These are phyloP conservation scores for Berkeleyomyces basicola DNA, from an alignment of 2,329 filamentous ascomycete genomes.

Conservation along the genomic window DNA sequence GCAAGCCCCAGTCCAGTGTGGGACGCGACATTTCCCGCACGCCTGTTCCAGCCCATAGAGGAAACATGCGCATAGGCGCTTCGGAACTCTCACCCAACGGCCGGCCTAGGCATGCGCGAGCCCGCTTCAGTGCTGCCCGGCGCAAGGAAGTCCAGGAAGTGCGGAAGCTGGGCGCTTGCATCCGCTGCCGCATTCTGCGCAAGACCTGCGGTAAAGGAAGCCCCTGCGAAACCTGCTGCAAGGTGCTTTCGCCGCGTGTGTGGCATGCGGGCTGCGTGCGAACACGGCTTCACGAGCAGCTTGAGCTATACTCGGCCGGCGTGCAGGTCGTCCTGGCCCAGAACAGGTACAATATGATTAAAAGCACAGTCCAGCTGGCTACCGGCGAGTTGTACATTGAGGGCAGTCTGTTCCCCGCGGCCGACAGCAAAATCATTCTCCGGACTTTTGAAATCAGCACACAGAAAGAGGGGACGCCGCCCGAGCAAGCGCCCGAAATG, in stretches of 20 bases:
- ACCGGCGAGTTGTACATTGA: constrained; percentile 36
- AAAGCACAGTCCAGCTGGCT: constrained; percentile 31
- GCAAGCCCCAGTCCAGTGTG: constrained; percentile 14
- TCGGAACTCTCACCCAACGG: constrained; percentile 28
- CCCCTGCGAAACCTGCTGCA: constrained; percentile 46
- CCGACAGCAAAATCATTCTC: constrained; percentile 19
- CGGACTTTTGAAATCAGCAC: constrained; percentile 20
- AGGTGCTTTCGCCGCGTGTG: constrained; percentile 45
- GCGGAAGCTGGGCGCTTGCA: constrained; percentile 47
- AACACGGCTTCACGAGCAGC: constrained; percentile 42
- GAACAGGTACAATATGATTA: constrained; percentile 39
- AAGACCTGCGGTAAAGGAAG: constrained; percentile 50
- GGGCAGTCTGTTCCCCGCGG: constrained; percentile 41
- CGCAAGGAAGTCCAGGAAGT: constrained; percentile 49
- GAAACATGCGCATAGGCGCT: constrained; percentile 38
- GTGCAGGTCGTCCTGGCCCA: constrained; percentile 47
- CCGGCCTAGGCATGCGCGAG: constrained; percentile 35
- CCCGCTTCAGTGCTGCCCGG: constrained; percentile 39
- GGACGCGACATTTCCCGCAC: constrained; percentile 15
- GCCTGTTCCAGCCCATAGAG: constrained; percentile 23
- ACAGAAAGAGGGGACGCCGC: constrained; percentile 19
- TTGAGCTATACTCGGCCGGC: constrained; percentile 46
- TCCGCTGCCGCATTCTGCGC: constrained; percentile 46
- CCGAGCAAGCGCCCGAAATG: constrained; percentile 20
- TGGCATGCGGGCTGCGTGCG: constrained; percentile 49